Conservation (phyloP, 768 basidiomycete genomes). For the Lanmaoa rubissima region DNA sequence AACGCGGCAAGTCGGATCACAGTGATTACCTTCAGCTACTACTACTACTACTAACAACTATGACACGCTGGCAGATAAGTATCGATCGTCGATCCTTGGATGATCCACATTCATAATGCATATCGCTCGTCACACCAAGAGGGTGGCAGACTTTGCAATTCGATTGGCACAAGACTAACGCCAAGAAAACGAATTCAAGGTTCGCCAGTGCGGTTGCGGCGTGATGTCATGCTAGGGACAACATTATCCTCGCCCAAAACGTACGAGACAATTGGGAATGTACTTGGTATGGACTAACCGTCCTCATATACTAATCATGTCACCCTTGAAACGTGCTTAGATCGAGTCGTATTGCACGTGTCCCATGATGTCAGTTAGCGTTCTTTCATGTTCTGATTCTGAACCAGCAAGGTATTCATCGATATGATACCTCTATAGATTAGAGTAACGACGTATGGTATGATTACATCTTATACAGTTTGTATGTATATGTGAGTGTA, state of each 20-base stretch:
- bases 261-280: neutral
- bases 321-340: neutral
- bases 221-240: neutral
- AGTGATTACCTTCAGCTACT: no score
- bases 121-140: neutral
- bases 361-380: neutral
- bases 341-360: no score
- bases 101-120: neutral
- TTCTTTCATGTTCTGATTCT: neutral
- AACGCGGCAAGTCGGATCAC: neutral
- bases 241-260: neutral
- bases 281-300: neutral
- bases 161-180: no score
- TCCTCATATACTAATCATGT: neutral
- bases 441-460: neutral
- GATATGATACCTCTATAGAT: neutral
- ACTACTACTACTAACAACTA: no score
- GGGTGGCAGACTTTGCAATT: neutral
- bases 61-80: neutral
- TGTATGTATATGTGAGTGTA: neutral
- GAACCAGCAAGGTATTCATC: neutral
- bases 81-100: neutral
- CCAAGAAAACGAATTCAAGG: no score
- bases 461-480: constrained; percentile 1
- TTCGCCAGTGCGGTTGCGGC: neutral